Percentiles rank a stretch among this genome's conserved stretches.
Conservation (phyloP, 1,284 basidiomycete species). For the Trichosporon coremiiforme region DNA sequence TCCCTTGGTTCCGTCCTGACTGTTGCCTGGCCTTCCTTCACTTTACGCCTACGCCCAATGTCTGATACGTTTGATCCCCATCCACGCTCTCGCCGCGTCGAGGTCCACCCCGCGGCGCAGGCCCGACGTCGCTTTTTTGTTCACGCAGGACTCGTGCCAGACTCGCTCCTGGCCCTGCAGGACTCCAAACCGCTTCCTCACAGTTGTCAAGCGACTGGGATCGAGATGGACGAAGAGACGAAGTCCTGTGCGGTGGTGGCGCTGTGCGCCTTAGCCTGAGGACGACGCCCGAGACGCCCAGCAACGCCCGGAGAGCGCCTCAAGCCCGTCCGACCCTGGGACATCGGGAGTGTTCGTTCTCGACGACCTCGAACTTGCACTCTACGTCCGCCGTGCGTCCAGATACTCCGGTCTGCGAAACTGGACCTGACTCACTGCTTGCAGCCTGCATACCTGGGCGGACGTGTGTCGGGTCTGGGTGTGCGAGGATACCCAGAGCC, state of each 20-base stretch:
- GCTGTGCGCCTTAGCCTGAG: background rate
- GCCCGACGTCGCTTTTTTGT: background rate
- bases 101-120: background rate
- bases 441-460: background rate
- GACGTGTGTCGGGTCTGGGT: background rate
- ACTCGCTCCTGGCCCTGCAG: background rate
- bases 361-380: background rate
- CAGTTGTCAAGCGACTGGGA: background rate
- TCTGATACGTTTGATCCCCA: background rate
- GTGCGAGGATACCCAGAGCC: no score
- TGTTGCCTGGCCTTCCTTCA: background rate
- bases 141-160: background rate
- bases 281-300: background rate
- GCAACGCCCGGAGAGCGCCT: background rate
- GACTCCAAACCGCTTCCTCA: background rate
- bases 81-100: background rate
- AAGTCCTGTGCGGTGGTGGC: conserved; percentile 8
- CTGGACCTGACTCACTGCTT: background rate
- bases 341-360: background rate
- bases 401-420: background rate
- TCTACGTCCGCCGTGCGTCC: background rate
- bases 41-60: background rate
- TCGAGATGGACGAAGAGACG: background rate
- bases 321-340: background rate
- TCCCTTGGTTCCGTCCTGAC: background rate